Base-by-base conservation (phyloP, 176 grass and related monocot species). In the Themeda triandra region DNA sequence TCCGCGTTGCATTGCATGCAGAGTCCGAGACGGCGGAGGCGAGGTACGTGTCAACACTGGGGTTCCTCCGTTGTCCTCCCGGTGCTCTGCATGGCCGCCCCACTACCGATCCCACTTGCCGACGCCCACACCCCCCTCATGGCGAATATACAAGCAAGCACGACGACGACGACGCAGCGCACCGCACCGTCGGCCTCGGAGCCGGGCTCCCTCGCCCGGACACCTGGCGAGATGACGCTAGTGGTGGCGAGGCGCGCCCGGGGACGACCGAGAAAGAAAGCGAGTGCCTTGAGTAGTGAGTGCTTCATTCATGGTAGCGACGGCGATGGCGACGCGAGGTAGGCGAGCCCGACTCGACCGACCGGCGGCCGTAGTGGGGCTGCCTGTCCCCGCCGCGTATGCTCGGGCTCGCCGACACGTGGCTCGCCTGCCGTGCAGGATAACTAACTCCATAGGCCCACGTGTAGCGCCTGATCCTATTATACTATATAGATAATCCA, bases 71-170 rank as follows among this genome's bases (percentile, higher is more conserved):
- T 8, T 10, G 35, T 31, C 63, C 54, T 56, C 30, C 27, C 14
- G 56, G 40, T 72, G 41, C 40, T 25, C n/a, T 8, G 13, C 28
- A 10, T 21, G 81, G 81, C 67, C 87, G 75, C 67, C 75, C 81
- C 81, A 72, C 66, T 66, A 73, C 31, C n/a, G 51, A 51, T 13
- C 66, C 66, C 86, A 88, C 81, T 79, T 73, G 81, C 75, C 86
- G 86, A 84, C 74, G 71, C 1, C 62, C 77, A 79, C 75, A 0
- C 21, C 8, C 10, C 15, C 41, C 71, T 51, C 13, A 30, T 72
- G 36, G 51, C 27, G n/a, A 41, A 2, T 31, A 14, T 8, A 15
- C 23, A 10, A 58, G 23, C 54, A n/a, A 58, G 8, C 21, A 41
- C 39, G 15, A 41, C n/a, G 46, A 3, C 23, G 14, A 10, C 32